Percentiles rank a stretch among this genome's conserved stretches.
These are phyloP conservation scores for Ganoderma lingzhi DNA, from an alignment of 1,284 basidiomycete species.

Conservation along the genomic window DNA sequence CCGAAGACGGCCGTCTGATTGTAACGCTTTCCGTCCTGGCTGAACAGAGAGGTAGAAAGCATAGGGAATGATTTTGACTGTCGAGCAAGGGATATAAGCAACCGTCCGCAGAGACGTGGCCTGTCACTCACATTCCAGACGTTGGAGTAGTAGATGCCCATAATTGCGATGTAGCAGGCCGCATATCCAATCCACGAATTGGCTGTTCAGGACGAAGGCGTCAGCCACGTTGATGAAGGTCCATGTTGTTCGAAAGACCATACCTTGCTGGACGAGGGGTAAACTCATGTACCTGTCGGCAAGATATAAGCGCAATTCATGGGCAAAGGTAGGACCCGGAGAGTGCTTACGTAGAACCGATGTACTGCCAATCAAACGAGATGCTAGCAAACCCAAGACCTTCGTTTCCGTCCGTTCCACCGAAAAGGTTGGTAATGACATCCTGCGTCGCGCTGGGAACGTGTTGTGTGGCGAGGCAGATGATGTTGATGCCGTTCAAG, in stretches of 20 bases:
- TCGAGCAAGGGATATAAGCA: background rate
- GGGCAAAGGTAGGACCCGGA: no score
- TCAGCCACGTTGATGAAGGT: background rate
- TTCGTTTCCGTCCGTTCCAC: conserved; percentile 68
- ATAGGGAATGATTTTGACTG: conserved; percentile 66
- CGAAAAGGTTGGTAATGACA: conserved; percentile 70
- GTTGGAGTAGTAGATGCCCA: conserved; percentile 67
- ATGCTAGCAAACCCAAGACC: conserved; percentile 65
- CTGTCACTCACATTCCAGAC: conserved; percentile 58
- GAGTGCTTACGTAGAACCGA: conserved; percentile 57
- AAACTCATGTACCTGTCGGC: conserved; percentile 52
- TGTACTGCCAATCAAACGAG: conserved; percentile 71
- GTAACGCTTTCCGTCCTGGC: conserved; percentile 61
- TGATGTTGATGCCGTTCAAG: conserved; percentile 62
- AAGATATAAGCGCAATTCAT: background rate
- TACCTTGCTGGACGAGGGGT: conserved; percentile 62
- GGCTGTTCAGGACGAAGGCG: conserved; percentile 41
- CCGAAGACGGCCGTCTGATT: conserved; percentile 65
- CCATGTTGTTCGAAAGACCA: conserved; percentile 17
- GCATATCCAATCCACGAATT: conserved; percentile 65
- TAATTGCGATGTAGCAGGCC: conserved; percentile 62
- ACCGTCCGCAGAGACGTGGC: background rate
- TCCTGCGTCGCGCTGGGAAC: conserved; percentile 50
- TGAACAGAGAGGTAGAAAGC: conserved; percentile 70
- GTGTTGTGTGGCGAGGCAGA: conserved; percentile 64